Percentiles rank a stretch among this genome's conserved stretches.
phyloP scores from a whole-genome alignment of 2,329 filamentous ascomycete species.

The Aspergillus tanneri region DNA sequence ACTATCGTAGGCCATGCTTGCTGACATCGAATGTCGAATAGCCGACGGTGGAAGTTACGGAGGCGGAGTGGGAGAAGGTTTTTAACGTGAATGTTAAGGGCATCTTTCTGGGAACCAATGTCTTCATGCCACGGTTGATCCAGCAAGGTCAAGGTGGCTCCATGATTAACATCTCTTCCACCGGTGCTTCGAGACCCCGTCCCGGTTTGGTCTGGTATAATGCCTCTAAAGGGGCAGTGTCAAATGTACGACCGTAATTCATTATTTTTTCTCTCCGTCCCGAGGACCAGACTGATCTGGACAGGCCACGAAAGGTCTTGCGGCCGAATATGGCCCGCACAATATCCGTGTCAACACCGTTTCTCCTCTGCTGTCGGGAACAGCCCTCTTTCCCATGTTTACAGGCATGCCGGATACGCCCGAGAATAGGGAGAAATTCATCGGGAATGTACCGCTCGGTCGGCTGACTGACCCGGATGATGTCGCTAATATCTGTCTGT shows the following conservation, averaged over 20 bases:
- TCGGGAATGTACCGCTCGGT: slow-evolving; percentile 46
- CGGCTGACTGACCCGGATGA: slow-evolving; percentile 53
- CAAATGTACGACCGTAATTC: slow-evolving; percentile 36
- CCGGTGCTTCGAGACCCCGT: slow-evolving; percentile 43
- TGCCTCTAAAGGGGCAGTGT: slow-evolving; percentile 46
- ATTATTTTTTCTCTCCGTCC: neutral
- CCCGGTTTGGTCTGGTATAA: slow-evolving; percentile 50
- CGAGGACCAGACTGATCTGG: slow-evolving; percentile 7
- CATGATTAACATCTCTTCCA: slow-evolving; percentile 48
- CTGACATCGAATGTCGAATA: slow-evolving; percentile 13
- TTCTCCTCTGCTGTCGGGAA: slow-evolving; percentile 66
- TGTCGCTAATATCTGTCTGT: slow-evolving; percentile 69
- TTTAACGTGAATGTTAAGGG: slow-evolving; percentile 48
- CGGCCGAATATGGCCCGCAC: slow-evolving; percentile 69
- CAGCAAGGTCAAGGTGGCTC: slow-evolving; percentile 43
- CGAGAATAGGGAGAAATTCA: slow-evolving; percentile 46
- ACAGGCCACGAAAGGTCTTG: slow-evolving; percentile 65
- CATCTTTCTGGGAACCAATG: slow-evolving; percentile 38
- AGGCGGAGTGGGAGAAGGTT: slow-evolving; percentile 46
- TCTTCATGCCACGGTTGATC: slow-evolving; percentile 37
- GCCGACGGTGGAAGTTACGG: slow-evolving; percentile 44
- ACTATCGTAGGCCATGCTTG: neutral
- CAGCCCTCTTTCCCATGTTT: slow-evolving; percentile 57
- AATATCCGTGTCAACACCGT: slow-evolving; percentile 73
- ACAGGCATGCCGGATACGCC: slow-evolving; percentile 46